A percentile compares a stretch with the other conserved stretches of the same genome.
Evolutionary conservation across 1,139 yeast genomes (phyloP).

Genomic region (Blastobotrys serpentis): DNA sequence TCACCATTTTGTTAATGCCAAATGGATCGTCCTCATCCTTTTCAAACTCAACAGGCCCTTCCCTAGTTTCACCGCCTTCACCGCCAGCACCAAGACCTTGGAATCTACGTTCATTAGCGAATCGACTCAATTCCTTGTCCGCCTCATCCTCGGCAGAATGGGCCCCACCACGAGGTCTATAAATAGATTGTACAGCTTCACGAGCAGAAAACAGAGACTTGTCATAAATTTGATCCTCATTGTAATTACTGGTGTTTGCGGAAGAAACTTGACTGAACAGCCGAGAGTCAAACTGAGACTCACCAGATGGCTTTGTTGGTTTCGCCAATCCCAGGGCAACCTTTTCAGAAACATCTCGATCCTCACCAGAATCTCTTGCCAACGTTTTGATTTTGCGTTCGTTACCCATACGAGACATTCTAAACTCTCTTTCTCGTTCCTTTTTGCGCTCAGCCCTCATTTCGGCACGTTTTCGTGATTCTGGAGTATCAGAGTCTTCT

Average conservation of each 20-base stretch:
- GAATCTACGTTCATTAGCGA: slow-evolving; percentile 39
- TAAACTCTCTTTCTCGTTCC: slow-evolving; percentile 49
- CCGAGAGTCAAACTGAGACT: slow-evolving; percentile 55
- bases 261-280: slow-evolving; percentile 44
- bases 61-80: slow-evolving; percentile 28
- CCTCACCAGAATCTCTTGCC: slow-evolving; percentile 42
- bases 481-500: slow-evolving; percentile 20
- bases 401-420: slow-evolving; percentile 46
- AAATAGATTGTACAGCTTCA: slow-evolving; percentile 51
- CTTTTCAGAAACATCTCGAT: slow-evolving; percentile 55
- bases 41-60: slow-evolving; percentile 56
- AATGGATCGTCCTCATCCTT: slow-evolving; percentile 38
- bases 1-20: slow-evolving; percentile 28
- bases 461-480: slow-evolving; percentile 41
- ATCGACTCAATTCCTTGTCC: slow-evolving; percentile 35
- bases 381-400: slow-evolving; percentile 46
- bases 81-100: slow-evolving; percentile 37
- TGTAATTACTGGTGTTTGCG: slow-evolving; percentile 37
- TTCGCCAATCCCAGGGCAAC: slow-evolving; percentile 54
- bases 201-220: slow-evolving; percentile 54
- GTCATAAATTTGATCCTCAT: slow-evolving; percentile 55
- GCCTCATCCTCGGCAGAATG: slow-evolving; percentile 31
- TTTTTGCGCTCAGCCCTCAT: slow-evolving; percentile 47
- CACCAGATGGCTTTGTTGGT: slow-evolving; percentile 40
- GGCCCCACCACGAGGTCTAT: slow-evolving; percentile 42